Evolutionary conservation across 2,329 filamentous ascomycete species (phyloP), one percentile per base, ranked within the genome.

Genomic region (Aspergillus intermedius): DNA sequence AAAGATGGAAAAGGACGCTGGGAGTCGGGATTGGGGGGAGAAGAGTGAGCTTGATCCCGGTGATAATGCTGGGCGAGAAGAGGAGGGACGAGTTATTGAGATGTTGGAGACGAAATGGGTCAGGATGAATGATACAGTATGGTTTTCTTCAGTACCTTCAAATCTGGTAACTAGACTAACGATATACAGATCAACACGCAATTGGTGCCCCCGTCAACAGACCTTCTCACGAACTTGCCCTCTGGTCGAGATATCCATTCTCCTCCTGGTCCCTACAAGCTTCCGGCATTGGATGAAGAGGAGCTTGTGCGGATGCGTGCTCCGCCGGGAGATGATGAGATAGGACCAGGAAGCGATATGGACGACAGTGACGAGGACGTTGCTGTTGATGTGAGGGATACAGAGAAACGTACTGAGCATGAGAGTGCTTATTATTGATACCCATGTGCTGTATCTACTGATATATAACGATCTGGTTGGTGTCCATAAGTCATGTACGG

Each of bases 61-160:
- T 0, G 75, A 84, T 42, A 91, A 96, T 69, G 91, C 85, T 0
- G 91, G 93, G 1, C 84, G 81, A 59, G 71, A 88, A 15, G 93
- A 97, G 66, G 93, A 98, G 70, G 82, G 78, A 2, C 78, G 90
- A 48, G 86, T 97, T 2, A 77, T 96, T 45, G 87, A 93, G 59
- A 88, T 93, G 82, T 73, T 98, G 30, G 81, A 94, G 59, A 78
- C 77, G 34, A 96, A 95, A 66, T 96, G 93, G 91, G 82, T 81
- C 53, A 93, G 90, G 71, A 82, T 90, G 69, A 98, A 98, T 63
- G 89, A 96, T 67, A 95, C 88, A 15, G 88, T 94, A 71, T 72
- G 81, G 67, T 13, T 34, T 3, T 44, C 6, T 25, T 13, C 34
- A 19, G 3, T 9, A 9, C 13, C 17, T 17, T 25, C 2, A 12